Evolutionary conservation across 225 moss, liverwort and hornwort genomes (phyloP).

Genomic region (Climacium dendroides): DNA sequence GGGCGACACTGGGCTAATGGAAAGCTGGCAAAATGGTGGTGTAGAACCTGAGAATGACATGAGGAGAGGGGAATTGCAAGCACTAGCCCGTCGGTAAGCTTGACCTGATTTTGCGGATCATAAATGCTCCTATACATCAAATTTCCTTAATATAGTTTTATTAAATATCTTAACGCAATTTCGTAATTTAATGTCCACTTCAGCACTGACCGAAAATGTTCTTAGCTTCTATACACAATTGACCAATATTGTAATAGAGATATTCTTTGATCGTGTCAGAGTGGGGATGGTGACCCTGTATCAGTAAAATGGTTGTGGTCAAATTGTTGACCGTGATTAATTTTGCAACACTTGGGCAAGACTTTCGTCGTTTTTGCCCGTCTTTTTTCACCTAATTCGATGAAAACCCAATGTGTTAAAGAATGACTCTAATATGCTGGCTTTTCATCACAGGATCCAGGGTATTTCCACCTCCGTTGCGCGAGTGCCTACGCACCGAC

Average conservation of each 20-base stretch:
- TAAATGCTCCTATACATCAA: background rate
- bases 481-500: conserved; percentile 64
- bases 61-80: conserved; percentile 70
- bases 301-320: background rate
- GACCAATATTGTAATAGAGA: background rate
- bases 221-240: background rate
- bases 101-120: background rate
- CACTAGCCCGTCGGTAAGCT: conserved; percentile 64
- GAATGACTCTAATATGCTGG: background rate
- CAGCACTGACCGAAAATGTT: background rate
- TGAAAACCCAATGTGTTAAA: background rate
- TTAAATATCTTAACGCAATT: background rate
- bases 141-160: background rate
- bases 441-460: conserved; percentile 38
- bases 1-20: conserved; percentile 36
- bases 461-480: conserved; percentile 43
- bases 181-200: background rate
- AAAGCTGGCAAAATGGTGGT: conserved; percentile 62
- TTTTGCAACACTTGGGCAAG: background rate
- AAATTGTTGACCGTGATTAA: background rate
- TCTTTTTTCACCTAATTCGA: too few species aligned
- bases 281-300: background rate
- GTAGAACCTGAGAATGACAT: conserved; percentile 59
- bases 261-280: background rate
- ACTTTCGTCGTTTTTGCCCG: background rate